Base-by-base conservation (phyloP, 2,329 filamentous ascomycete species). In the Penicillium sclerotigenum region DNA sequence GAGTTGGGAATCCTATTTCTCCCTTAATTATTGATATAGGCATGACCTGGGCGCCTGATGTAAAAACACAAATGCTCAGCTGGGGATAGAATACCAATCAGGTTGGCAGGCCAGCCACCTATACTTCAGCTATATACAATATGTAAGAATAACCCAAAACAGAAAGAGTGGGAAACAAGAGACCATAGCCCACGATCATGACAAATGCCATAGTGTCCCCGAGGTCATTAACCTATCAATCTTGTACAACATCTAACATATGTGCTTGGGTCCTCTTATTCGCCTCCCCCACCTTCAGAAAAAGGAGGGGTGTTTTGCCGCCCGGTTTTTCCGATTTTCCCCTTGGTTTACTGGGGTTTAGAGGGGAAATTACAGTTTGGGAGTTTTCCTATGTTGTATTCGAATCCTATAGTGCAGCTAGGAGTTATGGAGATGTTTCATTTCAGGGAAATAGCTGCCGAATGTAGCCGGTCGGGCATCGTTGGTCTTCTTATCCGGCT, bases 391-490 rank as follows among this genome's bases (percentile, higher is more conserved):
- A 2, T 18, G 16, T 28, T 18, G 16, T 20, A 20, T 14, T 41
- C 29, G 34, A 40, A 54, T 49, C 45, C 40, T 13, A 28, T 11
- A 24, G 20, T 42, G 38, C 38, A 43, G 47, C 20, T 33, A 10
- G 38, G 22, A 28, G 37, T 22, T 26, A 52, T 26, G 49, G 26
- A 54, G 42, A 34, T 43, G 28, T 20, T 28, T 34, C 16, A 6
- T 42, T 45, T 42, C 45, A 50, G 36, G 46, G 33, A 26, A 37
- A 38, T 13, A 5, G 18, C 26, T 47, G 54, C 54, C 54, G 54
- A 38, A 53, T 36, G 49, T 52, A 56, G 54, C 49, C 54, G 54
- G 49, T 53, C 38, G 42, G 51, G 42, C 51, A 53, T 20, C 33
- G n/a, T 47, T 47, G 9, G 26, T 52, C n/a, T 8, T 41, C 4